Evolutionary conservation across 805 yeast genomes (phyloP).

Genomic region (Yamadazyma phyllophila): DNA sequence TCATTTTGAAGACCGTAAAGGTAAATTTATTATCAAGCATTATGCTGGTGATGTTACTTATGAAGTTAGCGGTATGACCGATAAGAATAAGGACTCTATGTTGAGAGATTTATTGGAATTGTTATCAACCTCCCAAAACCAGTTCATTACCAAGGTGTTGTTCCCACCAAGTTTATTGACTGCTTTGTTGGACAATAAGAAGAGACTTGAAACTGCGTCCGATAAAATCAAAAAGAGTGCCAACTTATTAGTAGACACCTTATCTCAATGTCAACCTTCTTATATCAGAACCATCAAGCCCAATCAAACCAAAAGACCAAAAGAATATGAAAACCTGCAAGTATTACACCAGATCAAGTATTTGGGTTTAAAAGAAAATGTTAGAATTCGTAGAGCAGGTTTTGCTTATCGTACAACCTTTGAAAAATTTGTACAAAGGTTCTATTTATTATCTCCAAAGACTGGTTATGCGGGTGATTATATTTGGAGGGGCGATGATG

Average conservation of each 20-base stretch:
- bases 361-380: constrained; percentile 94
- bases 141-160: constrained; percentile 57
- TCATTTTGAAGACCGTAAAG: constrained; percentile 84
- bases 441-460: constrained; percentile 78
- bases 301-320: constrained; percentile 86
- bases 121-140: constrained; percentile 66
- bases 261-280: constrained; percentile 89
- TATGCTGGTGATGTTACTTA: constrained; percentile 99
- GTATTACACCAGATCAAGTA: constrained; percentile 95
- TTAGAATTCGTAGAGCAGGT: constrained; percentile 96
- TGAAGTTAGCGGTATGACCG: constrained; percentile 87
- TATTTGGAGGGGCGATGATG: constrained; percentile 56
- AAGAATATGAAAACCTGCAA: constrained; percentile 83
- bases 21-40: constrained; percentile 87
- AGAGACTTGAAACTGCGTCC: constrained; percentile 92
- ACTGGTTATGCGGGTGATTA: constrained; percentile 89
- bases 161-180: constrained; percentile 40
- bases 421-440: constrained; percentile 93
- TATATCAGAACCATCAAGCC: constrained; percentile 98
- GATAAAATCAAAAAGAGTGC: constrained; percentile 94
- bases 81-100: constrained; percentile 93
- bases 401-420: constrained; percentile 97
- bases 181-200: constrained; percentile 53
- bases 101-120: constrained; percentile 83
- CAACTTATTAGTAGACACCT: constrained; percentile 81